Conservation (phyloP, 1,139 yeast species). For the Candida tetrigidarum region DNA sequence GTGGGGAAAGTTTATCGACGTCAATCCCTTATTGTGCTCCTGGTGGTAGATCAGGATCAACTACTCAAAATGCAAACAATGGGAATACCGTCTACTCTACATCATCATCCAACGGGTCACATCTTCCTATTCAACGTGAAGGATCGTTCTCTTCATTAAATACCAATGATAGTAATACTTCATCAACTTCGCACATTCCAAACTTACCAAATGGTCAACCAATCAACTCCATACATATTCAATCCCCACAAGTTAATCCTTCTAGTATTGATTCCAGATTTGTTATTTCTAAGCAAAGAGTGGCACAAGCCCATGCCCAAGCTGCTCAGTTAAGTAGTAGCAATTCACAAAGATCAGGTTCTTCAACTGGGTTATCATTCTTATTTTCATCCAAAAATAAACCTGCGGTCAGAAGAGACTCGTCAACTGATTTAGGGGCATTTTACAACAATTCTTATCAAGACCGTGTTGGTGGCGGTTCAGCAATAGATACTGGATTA, state of each 20-base stretch:
- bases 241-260: slow-evolving; percentile 64
- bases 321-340: slow-evolving; percentile 36
- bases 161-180: slow-evolving; percentile 11
- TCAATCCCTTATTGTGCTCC: slow-evolving; percentile 79
- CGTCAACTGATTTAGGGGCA: slow-evolving; percentile 49
- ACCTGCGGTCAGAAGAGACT: slow-evolving; percentile 28
- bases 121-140: slow-evolving; percentile 10
- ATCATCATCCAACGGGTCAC: slow-evolving; percentile 7
- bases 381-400: slow-evolving; percentile 42
- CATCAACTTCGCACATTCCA: slow-evolving; percentile 35
- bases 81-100: slow-evolving; percentile 6
- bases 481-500: slow-evolving; percentile 10
- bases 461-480: slow-evolving; percentile 24
- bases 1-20: slow-evolving; percentile 55
- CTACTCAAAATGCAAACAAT: slow-evolving; percentile 8
- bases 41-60: slow-evolving; percentile 44
- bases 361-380: slow-evolving; percentile 55
- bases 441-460: slow-evolving; percentile 48
- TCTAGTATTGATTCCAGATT: slow-evolving; percentile 70
- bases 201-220: slow-evolving; percentile 57
- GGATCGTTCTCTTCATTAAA: slow-evolving; percentile 18
- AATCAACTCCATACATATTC: slow-evolving; percentile 64
- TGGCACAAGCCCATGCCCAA: slow-evolving; percentile 56
- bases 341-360: slow-evolving; percentile 40
- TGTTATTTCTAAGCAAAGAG: slow-evolving; percentile 71